A percentile compares a stretch with the other conserved stretches of the same genome.
Conservation (phyloP, 164 flowering plant genomes). For the Brasenia schreberi region DNA sequence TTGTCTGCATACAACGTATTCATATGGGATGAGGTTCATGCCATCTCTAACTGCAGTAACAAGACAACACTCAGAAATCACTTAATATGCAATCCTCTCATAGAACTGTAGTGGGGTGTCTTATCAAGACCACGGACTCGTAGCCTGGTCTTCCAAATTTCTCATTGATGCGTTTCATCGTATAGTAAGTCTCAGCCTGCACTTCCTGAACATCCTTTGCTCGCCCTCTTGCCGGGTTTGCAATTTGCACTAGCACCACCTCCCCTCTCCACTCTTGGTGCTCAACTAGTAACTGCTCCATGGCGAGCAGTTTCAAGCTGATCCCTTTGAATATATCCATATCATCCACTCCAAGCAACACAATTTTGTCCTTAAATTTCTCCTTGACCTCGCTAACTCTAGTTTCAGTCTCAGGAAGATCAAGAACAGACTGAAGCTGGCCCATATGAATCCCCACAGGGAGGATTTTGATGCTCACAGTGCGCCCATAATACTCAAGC, state of each 20-base stretch:
- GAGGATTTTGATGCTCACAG: constrained; percentile 50
- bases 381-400: constrained; percentile 23
- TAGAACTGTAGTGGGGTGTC: constrained; percentile 38
- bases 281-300: constrained; percentile 32
- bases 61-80: constrained; percentile 48
- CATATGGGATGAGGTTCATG: constrained; percentile 57
- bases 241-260: constrained; percentile 48
- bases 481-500: constrained; percentile 48
- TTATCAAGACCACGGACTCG: constrained; percentile 35
- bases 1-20: constrained; percentile 38
- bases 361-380: constrained; percentile 23
- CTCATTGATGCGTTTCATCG: constrained; percentile 30
- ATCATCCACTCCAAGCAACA: constrained; percentile 58
- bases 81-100: constrained; percentile 42
- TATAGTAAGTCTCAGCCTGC: constrained; percentile 32
- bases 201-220: constrained; percentile 51
- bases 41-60: constrained; percentile 62
- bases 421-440: constrained; percentile 35
- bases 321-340: constrained; percentile 67
- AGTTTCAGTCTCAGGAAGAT: constrained; percentile 37
- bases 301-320: constrained; percentile 45
- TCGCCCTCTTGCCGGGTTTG: constrained; percentile 55
- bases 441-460: constrained; percentile 59
- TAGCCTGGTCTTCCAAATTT: constrained; percentile 34
- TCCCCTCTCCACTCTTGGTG: constrained; percentile 39